Evolutionary conservation across 495 filamentous ascomycete species (phyloP).

Genomic region (Hyaloscypha finlandica): DNA sequence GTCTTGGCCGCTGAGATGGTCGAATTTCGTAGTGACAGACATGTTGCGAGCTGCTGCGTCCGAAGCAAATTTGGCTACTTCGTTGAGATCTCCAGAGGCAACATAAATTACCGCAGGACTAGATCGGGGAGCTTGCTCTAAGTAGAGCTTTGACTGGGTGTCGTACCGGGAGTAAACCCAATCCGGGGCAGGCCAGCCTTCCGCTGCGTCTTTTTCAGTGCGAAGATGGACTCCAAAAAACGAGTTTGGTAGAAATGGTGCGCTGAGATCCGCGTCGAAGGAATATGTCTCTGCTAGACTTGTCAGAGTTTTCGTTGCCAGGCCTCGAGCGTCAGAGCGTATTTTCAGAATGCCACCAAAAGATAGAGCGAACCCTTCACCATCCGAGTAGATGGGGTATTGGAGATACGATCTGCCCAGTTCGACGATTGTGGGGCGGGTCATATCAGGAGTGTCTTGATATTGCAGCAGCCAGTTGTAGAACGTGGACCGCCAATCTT

Average conservation of each 20-base stretch:
- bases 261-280: background rate
- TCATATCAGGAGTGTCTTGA: background rate
- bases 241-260: background rate
- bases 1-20: conserved; percentile 21
- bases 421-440: conserved; percentile 13
- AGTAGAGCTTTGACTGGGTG: conserved; percentile 2
- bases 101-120: conserved; percentile 12
- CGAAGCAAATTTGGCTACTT: background rate
- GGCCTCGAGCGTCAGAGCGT: conserved; percentile 18
- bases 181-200: conserved; percentile 7
- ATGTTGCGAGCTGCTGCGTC: conserved; percentile 2
- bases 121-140: conserved; percentile 12
- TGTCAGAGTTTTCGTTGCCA: conserved; percentile 19
- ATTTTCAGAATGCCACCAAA: conserved; percentile 29
- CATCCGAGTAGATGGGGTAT: conserved; percentile 27
- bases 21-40: conserved; percentile 22
- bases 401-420: conserved; percentile 22
- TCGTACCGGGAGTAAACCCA: conserved; percentile 2
- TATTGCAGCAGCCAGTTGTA: conserved; percentile 23
- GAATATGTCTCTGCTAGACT: conserved; percentile 13
- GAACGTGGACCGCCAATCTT: conserved; percentile 18
- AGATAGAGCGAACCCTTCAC: conserved; percentile 18
- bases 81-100: conserved; percentile 5
- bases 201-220: conserved; percentile 20
- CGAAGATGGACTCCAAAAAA: conserved; percentile 31